phyloP scores from a whole-genome alignment of 225 moss, liverwort and hornwort species.

The Takakia lepidozioides region DNA sequence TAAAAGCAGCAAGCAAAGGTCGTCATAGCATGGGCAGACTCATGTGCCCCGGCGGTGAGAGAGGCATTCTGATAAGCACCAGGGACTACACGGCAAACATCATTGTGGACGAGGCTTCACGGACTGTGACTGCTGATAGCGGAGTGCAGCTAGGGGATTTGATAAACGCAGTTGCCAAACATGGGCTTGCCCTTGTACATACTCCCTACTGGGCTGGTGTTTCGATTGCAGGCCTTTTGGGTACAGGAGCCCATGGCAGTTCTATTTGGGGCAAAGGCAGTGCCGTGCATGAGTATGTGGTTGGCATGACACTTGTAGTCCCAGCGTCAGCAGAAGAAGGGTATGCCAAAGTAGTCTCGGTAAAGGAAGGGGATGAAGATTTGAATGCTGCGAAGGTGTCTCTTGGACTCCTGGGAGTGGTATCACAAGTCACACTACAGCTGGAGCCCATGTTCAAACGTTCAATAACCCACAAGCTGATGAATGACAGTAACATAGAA shows the following conservation, averaged over 20 bases:
- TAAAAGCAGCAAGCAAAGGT: too few species aligned
- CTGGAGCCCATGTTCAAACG: constrained; percentile 39
- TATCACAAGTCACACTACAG: constrained; percentile 38
- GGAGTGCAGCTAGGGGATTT: constrained; percentile 38
- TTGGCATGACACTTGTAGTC: constrained; percentile 27
- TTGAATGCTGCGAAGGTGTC: constrained; percentile 36
- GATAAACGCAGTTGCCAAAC: constrained; percentile 14
- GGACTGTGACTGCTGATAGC: constrained; percentile 25
- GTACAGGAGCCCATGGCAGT: constrained; percentile 37
- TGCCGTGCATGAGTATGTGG: constrained; percentile 41
- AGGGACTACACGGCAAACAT: constrained; percentile 11
- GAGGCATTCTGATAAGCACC: too few species aligned
- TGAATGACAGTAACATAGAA: constrained; percentile 13
- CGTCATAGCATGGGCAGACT: too few species aligned
- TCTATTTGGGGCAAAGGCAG: constrained; percentile 38
- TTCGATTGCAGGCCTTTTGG: constrained; percentile 30
- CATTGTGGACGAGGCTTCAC: constrained; percentile 1
- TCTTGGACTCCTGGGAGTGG: constrained; percentile 37
- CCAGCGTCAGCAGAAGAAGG: constrained; percentile 33
- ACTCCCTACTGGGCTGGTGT: constrained; percentile 37
- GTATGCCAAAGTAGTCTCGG: constrained; percentile 16
- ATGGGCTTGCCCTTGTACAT: constrained; percentile 22
- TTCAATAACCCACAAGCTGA: constrained; percentile 17
- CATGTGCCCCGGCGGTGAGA: too few species aligned
- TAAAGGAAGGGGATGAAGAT: constrained; percentile 15